Percentiles rank a stretch among this genome's conserved stretches.
These are phyloP conservation scores for Amylostereum areolatum DNA, from an alignment of 1,284 basidiomycete species.

Conservation along the genomic window DNA sequence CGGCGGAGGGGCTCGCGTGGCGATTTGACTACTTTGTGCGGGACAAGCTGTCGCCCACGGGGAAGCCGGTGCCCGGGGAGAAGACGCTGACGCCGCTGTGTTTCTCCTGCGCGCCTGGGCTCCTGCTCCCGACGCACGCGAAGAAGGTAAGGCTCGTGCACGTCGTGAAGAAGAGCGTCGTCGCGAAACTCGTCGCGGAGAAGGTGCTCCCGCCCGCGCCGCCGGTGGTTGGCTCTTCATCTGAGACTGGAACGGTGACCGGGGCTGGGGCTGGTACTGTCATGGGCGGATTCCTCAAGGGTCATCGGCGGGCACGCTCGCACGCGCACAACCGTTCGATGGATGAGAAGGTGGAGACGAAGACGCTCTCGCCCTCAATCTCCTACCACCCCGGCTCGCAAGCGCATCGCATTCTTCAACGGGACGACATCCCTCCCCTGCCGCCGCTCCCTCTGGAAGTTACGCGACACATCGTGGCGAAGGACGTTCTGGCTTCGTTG, in stretches of 20 bases:
- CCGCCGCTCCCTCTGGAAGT: background rate
- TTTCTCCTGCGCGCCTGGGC: slow-evolving; percentile 66
- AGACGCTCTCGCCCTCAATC: background rate
- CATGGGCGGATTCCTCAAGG: background rate
- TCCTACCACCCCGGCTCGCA: background rate
- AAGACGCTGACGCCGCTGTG: slow-evolving; percentile 64
- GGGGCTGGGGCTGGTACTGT: background rate
- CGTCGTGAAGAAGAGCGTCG: slow-evolving; percentile 61
- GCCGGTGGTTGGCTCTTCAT: background rate
- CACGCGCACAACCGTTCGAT: background rate
- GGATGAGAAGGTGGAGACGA: background rate
- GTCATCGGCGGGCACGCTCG: background rate
- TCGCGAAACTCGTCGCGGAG: slow-evolving; percentile 51
- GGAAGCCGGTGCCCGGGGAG: slow-evolving; percentile 51
- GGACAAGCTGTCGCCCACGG: slow-evolving; percentile 43
- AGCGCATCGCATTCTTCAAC: background rate
- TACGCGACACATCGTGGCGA: slow-evolving; percentile 1
- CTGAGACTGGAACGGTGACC: background rate
- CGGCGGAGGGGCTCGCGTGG: slow-evolving; percentile 49
- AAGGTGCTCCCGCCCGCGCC: slow-evolving; percentile 41
- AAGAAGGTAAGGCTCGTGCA: slow-evolving; percentile 63
- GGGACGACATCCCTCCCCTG: background rate
- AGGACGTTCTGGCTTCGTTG: slow-evolving; percentile 1
- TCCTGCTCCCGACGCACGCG: slow-evolving; percentile 59
- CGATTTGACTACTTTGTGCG: slow-evolving; percentile 73